Evolutionary conservation across 495 filamentous ascomycete genomes (phyloP).

Genomic region (Trichoderma gamsii): DNA sequence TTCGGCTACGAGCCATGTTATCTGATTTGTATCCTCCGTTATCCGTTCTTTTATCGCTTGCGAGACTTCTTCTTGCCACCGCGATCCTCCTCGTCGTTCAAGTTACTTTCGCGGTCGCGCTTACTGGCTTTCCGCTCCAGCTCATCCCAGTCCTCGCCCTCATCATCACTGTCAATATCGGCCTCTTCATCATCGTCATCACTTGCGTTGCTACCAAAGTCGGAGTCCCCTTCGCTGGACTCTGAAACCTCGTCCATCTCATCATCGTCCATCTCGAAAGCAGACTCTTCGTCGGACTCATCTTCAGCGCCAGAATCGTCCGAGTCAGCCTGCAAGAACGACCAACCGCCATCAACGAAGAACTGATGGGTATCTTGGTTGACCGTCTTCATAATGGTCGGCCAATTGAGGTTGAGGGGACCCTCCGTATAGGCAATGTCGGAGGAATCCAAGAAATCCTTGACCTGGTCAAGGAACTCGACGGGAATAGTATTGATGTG

Average conservation of each 20-base stretch:
- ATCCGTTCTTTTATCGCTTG: slow-evolving; percentile 5
- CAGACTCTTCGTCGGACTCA: slow-evolving; percentile 76
- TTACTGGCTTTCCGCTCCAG: slow-evolving; percentile 84
- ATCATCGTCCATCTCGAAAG: slow-evolving; percentile 81
- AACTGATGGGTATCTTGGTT: slow-evolving; percentile 88
- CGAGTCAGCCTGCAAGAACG: slow-evolving; percentile 79
- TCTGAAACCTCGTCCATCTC: slow-evolving; percentile 75
- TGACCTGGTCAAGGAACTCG: slow-evolving; percentile 87
- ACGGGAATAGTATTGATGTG: slow-evolving; percentile 99
- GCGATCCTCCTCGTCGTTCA: slow-evolving; percentile 59
- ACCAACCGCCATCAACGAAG: slow-evolving; percentile 94
- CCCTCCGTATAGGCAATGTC: slow-evolving; percentile 94
- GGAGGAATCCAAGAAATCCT: slow-evolving; percentile 94
- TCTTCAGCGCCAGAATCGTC: slow-evolving; percentile 76
- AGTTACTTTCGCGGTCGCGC: slow-evolving; percentile 68
- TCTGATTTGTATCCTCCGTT: neutral
- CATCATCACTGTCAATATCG: slow-evolving; percentile 63
- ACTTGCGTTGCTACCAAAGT: slow-evolving; percentile 80
- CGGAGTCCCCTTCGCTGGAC: slow-evolving; percentile 79
- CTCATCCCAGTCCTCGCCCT: slow-evolving; percentile 90
- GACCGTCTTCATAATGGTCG: slow-evolving; percentile 99
- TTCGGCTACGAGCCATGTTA: neutral
- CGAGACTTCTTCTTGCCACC: slow-evolving; percentile 37
- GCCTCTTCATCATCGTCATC: slow-evolving; percentile 64
- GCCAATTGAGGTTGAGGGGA: slow-evolving; percentile 96